phyloP scores from a whole-genome alignment of 805 yeast species.

The Candida silvicultrix region DNA sequence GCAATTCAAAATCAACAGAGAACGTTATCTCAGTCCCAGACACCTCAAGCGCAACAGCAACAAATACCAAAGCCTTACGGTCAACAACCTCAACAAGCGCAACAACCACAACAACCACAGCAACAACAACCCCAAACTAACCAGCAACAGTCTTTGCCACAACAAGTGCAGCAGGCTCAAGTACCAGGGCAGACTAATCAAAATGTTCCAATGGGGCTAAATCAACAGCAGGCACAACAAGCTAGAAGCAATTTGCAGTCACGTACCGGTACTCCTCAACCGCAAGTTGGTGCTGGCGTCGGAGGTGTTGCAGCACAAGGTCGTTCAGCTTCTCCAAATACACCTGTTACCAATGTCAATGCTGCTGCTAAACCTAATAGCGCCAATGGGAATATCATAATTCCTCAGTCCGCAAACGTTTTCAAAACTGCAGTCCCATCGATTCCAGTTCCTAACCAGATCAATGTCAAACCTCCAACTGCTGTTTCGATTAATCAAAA shows the following conservation, averaged over 20 bases:
- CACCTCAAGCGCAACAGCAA: conserved; percentile 1
- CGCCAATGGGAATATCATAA: conserved; percentile 17
- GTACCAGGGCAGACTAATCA: conserved; percentile 4
- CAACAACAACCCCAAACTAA: conserved; percentile 1
- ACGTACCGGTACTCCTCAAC: conserved; percentile 17
- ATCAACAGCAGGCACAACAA: neutral
- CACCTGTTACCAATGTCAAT: conserved; percentile 41
- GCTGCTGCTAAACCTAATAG: conserved; percentile 40
- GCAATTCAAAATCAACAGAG: conserved; percentile 13
- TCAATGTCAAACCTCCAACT: conserved; percentile 58
- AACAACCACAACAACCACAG: conserved; percentile 6
- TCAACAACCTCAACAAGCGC: conserved; percentile 8
- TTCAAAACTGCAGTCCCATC: conserved; percentile 45
- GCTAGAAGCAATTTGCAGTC: conserved; percentile 8
- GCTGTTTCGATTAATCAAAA: conserved; percentile 62
- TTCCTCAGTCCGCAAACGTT: conserved; percentile 22
- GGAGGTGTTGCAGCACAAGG: conserved; percentile 6
- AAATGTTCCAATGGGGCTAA: neutral
- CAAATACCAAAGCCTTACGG: conserved; percentile 3
- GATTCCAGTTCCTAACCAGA: conserved; percentile 64
- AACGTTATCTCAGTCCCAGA: conserved; percentile 1
- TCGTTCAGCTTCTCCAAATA: conserved; percentile 22
- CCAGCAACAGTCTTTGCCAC: conserved; percentile 3
- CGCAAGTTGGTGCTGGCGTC: conserved; percentile 7
- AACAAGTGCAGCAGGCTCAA: conserved; percentile 7